Percentiles rank a stretch among this genome's conserved stretches.
phyloP scores from a whole-genome alignment of 2,329 filamentous ascomycete species.

The Xylariaceae sp. region DNA sequence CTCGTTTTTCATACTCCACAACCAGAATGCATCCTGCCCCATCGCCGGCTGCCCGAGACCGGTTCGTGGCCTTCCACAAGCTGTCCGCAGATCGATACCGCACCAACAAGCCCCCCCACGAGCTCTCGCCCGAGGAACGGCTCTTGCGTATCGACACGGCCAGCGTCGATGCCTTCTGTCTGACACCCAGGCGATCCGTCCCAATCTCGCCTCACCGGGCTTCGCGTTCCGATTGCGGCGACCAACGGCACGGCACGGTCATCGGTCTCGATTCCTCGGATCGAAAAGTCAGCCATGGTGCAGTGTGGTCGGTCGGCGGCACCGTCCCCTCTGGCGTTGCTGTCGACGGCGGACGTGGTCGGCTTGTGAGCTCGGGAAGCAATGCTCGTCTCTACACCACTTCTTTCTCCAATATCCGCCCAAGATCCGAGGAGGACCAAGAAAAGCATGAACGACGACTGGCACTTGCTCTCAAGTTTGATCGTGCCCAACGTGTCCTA shows the following conservation, averaged over 20 bases:
- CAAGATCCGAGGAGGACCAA: conserved; percentile 53
- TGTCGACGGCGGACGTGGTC: conserved; percentile 60
- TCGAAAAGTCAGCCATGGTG: conserved; percentile 59
- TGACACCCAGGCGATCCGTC: conserved; percentile 27
- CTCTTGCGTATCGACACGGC: conserved; percentile 40
- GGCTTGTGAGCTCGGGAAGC: conserved; percentile 63
- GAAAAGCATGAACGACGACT: conserved; percentile 70
- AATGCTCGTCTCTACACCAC: conserved; percentile 64
- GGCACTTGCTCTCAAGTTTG: conserved; percentile 76
- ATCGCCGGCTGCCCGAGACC: too few relatives aligned
- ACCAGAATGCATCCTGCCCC: conserved; percentile 26
- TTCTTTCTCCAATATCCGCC: conserved; percentile 41
- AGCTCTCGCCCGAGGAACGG: conserved; percentile 42
- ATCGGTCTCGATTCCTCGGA: conserved; percentile 28
- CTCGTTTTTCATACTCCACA: not conserved
- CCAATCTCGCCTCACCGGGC: conserved; percentile 25
- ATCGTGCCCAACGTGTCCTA: conserved; percentile 64
- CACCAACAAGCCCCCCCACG: conserved; percentile 39
- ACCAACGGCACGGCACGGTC: conserved; percentile 27
- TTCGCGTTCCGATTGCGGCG: conserved; percentile 28
- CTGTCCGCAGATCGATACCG: conserved; percentile 42
- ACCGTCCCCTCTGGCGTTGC: conserved; percentile 47
- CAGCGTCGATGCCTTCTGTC: conserved; percentile 42
- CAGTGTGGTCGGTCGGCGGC: conserved; percentile 77
- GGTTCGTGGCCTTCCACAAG: conserved; percentile 47